Evolutionary conservation across 306 rosid species (phyloP), one percentile per base, ranked within the genome.

Genomic region (Pyrus communis): DNA sequence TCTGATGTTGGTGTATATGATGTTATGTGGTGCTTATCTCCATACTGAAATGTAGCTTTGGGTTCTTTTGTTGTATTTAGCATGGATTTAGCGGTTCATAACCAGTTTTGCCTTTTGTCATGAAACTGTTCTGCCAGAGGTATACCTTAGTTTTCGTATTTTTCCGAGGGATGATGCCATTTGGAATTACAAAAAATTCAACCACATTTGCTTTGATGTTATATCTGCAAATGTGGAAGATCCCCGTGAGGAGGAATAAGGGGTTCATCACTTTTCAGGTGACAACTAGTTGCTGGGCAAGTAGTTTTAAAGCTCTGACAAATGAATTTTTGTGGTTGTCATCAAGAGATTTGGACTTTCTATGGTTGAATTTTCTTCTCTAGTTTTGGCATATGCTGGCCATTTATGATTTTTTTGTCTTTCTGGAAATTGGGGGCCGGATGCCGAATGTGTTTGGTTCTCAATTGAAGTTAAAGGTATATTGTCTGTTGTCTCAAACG

Each of bases 61-160:
- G 58, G 19, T 43, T 45, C 57, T 69, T 17, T 25, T 40, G 19
- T 17, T 67, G 71, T n/a, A 68, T 68, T 68, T 22, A 30, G 55
- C 33, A 42, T 42, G 72, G 55, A 68, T 42, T 22, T 13, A 40
- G 72, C 9, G 55, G 4, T 11, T 68, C 7, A 8, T 46, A 45
- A 23, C 63, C 57, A 57, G 18, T 82, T 57, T 70, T 59, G 77
- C 71, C 71, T 13, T 75, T 60, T 74, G 69, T 28, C 54, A 63
- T 67, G 83, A 76, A 77, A 79, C 45, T 78, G 42, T 76, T 72
- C 19, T 31, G 17, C 38, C 4, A 40, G 66, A 38, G 75, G 74
- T 22, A 57, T 58, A 58, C 42, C 30, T 73, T 33, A 40, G 62
- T 42, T 19, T 55, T 25, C 35, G 9, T 49, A 1, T 46, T 57